Evolutionary conservation across 306 rosid genomes (phyloP), one percentile per base, ranked within the genome.

Genomic region (Trichosanthes truncata): DNA sequence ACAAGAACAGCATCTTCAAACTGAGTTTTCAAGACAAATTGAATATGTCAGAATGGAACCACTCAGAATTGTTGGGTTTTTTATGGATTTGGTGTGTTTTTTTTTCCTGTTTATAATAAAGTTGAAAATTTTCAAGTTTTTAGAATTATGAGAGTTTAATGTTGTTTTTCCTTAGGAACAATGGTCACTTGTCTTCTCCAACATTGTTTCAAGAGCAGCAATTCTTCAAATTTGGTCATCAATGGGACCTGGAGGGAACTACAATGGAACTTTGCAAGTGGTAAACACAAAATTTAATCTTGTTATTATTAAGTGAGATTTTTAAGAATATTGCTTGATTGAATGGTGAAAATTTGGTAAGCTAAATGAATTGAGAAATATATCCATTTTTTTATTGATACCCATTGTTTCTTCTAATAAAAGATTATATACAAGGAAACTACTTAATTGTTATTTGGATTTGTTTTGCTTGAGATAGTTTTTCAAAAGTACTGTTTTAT

Each of bases 181-280:
- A 82, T 92, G 96, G 97, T 83, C 90, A 9, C 41, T 81, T 9
- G 81, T 89, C 79, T 92, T 94, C 77, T 83, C 88, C 40, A 85
- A 87, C 1, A 88, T 94, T 79, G 92, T 94, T 68, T 81, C 93
- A 80, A 92, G 90, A 81, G 97, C 96, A 41, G 67, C 62, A 87
- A 84, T 88, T 52, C 80, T 86, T 23, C 88, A 94, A 59, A 86
- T 88, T 36, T 82, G 91, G 51, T 87, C 94, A 82, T 90, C 94
- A 82, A 87, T 87, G 51, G 94, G 94, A 78, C 87, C 81, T 18
- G 91, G 87, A 36, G 91, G 89, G 85, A 85, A 83, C 80, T 89
- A 88, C 56, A 83, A 90, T 48, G 98, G 94, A 82, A 89, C 88
- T 69, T 48, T 85, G 79, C 98, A 90, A 87, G 90, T 93, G 97